Conservation (phyloP, 768 basidiomycete genomes). For the Kwoniella sp. region DNA sequence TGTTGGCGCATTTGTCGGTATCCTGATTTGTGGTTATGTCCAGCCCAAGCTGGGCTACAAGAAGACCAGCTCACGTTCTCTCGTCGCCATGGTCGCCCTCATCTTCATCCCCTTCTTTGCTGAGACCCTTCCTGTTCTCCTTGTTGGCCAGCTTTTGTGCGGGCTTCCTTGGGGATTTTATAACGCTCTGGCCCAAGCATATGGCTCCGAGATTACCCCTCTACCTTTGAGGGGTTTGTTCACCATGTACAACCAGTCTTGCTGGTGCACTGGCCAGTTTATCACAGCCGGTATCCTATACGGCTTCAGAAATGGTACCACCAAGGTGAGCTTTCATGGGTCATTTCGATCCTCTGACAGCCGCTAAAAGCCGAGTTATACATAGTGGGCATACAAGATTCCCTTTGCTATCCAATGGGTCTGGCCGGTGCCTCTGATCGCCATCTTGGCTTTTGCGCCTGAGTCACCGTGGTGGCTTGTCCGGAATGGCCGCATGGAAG, state of each 20-base stretch:
- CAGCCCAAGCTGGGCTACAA: conserved; percentile 28
- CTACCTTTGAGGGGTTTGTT: conserved; percentile 32
- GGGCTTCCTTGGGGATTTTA: conserved; percentile 42
- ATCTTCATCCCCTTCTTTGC: conserved; percentile 34
- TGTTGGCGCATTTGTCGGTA: conserved; percentile 21
- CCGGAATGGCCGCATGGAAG: conserved; percentile 29
- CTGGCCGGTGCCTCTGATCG: conserved; percentile 21
- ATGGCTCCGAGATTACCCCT: conserved; percentile 33
- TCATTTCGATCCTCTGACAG: too few relatives aligned
- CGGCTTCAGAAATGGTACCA: too few relatives aligned
- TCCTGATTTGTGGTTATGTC: conserved; percentile 11
- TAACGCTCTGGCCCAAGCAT: conserved; percentile 12
- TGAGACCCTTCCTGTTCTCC: conserved; percentile 10
- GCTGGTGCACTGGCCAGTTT: conserved; percentile 40
- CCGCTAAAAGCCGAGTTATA: background rate
- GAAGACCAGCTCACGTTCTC: conserved; percentile 22
- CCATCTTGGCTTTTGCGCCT: conserved; percentile 26
- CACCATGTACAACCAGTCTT: conserved; percentile 42
- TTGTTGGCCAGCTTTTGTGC: conserved; percentile 31
- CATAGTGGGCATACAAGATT: conserved; percentile 23
- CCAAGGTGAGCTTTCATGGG: too few relatives aligned
- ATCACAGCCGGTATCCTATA: conserved; percentile 26
- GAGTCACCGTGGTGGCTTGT: conserved; percentile 38
- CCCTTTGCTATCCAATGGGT: conserved; percentile 33
- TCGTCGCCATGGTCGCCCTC: conserved; percentile 27